Percentiles rank a stretch among this genome's conserved stretches.
Evolutionary conservation across 805 yeast species (phyloP).

Genomic region (Millerozyma acaciae): DNA sequence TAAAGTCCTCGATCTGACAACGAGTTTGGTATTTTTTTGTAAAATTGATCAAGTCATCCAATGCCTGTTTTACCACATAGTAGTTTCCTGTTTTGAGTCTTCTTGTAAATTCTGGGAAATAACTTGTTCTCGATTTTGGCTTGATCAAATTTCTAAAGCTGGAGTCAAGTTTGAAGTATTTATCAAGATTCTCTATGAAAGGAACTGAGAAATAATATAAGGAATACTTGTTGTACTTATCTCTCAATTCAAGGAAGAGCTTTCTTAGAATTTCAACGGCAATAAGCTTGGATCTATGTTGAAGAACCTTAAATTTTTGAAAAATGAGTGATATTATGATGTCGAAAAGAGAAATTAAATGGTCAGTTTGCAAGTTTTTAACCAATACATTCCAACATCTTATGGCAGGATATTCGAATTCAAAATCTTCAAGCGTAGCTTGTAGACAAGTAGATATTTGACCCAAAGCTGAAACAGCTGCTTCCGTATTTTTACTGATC

Average conservation of each 20-base stretch:
- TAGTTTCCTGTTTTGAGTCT: constrained; percentile 60
- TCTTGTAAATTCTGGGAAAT: constrained; percentile 50
- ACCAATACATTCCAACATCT: constrained; percentile 66
- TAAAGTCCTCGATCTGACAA: constrained; percentile 41
- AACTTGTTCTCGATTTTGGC: constrained; percentile 26
- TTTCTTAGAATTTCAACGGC: constrained; percentile 49
- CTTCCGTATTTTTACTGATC: constrained; percentile 52
- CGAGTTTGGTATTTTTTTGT: constrained; percentile 48
- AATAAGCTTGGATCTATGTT: constrained; percentile 43
- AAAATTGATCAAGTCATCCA: constrained; percentile 58
- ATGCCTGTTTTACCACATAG: constrained; percentile 68
- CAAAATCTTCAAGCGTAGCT: constrained; percentile 62
- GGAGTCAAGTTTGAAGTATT: constrained; percentile 15
- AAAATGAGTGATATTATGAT: constrained; percentile 68
- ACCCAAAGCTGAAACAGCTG: constrained; percentile 58
- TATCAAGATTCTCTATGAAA: constrained; percentile 34
- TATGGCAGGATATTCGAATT: constrained; percentile 58
- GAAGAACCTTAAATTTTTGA: constrained; percentile 60
- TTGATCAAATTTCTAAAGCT: constrained; percentile 27
- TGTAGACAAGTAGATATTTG: constrained; percentile 86
- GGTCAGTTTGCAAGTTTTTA: constrained; percentile 49
- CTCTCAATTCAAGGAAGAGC: constrained; percentile 27
- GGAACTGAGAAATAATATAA: constrained; percentile 54
- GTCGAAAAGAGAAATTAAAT: constrained; percentile 65
- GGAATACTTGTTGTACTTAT: constrained; percentile 39